Conservation (phyloP, 768 basidiomycete species). For the Amanita subjunquillea region DNA sequence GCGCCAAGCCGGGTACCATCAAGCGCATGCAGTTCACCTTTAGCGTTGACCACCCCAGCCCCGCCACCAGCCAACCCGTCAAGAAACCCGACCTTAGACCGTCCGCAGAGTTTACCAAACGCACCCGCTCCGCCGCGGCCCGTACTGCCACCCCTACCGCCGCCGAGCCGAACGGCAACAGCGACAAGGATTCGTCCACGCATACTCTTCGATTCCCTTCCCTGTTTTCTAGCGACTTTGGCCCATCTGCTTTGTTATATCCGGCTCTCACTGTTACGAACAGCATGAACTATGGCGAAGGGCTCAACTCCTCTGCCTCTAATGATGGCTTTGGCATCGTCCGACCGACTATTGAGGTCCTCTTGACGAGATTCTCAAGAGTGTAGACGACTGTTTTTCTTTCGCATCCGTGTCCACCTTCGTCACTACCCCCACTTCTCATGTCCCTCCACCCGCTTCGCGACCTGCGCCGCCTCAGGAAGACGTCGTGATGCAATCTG, state of each 20-base stretch:
- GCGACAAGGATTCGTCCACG: constrained; percentile 20
- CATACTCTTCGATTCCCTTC: constrained; percentile 59
- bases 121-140: constrained; percentile 24
- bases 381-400: constrained; percentile 26
- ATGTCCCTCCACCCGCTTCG: not conserved
- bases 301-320: constrained; percentile 35
- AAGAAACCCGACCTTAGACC: constrained; percentile 62
- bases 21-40: constrained; percentile 90
- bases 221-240: constrained; percentile 67
- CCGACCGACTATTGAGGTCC: constrained; percentile 78
- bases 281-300: constrained; percentile 72
- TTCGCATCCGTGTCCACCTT: constrained; percentile 8
- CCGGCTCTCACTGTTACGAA: constrained; percentile 58
- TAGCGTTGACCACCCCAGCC: constrained; percentile 62
- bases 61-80: constrained; percentile 34
- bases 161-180: constrained; percentile 16
- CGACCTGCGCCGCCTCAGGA: constrained; percentile 2
- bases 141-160: constrained; percentile 13
- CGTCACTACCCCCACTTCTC: constrained; percentile 10
- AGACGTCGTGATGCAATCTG: constrained; percentile 11
- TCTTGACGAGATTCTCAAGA: constrained; percentile 69
- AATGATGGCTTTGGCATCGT: constrained; percentile 50
- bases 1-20: constrained; percentile 59
- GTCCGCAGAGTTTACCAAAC: constrained; percentile 52
- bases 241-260: constrained; percentile 65